Evolutionary conservation across 2,329 filamentous ascomycete species (phyloP).

Genomic region (Falciphora oryzae): DNA sequence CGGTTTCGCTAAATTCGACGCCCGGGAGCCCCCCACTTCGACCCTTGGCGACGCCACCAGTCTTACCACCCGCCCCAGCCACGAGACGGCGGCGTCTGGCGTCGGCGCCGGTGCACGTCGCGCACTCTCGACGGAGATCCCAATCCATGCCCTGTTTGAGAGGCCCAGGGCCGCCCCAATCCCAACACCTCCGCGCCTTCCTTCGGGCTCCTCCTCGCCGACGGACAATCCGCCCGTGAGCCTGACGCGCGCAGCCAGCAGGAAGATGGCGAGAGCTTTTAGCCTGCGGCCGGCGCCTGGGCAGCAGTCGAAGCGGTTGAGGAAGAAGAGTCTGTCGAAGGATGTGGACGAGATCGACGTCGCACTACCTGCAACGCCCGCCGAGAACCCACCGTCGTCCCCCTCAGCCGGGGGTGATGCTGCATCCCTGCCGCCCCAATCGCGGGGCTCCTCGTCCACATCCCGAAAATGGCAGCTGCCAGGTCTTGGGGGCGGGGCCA

Average conservation of each 20-base stretch:
- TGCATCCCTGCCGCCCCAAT: slow-evolving; percentile 5
- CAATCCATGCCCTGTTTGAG: slow-evolving; percentile 9
- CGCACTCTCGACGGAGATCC: slow-evolving; percentile 11
- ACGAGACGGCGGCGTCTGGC: slow-evolving; percentile 12
- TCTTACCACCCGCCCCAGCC: slow-evolving; percentile 6
- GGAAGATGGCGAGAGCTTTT: slow-evolving; percentile 12
- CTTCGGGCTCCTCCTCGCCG: slow-evolving; percentile 12
- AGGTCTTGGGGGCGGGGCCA: slow-evolving; percentile 5
- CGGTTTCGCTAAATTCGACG: slow-evolving; percentile 16
- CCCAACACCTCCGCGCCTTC: slow-evolving; percentile 13
- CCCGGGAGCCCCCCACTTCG: slow-evolving; percentile 20
- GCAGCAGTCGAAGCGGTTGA: slow-evolving; percentile 10
- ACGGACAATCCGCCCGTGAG: slow-evolving; percentile 9
- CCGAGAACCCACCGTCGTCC: neutral
- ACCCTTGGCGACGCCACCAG: slow-evolving; percentile 23
- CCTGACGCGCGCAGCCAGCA: slow-evolving; percentile 11
- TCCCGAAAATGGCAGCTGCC: slow-evolving; percentile 21
- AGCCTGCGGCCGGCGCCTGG: slow-evolving; percentile 9
- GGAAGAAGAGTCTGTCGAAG: slow-evolving; percentile 6
- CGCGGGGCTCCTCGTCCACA: slow-evolving; percentile 20
- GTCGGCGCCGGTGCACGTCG: slow-evolving; percentile 14
- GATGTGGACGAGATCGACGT: neutral
- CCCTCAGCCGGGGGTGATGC: neutral
- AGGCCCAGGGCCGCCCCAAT: slow-evolving; percentile 11
- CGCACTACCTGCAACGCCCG: slow-evolving; percentile 4